Evolutionary conservation across 2,329 filamentous ascomycete genomes (phyloP).

Genomic region (Aquanectria penicillioides): DNA sequence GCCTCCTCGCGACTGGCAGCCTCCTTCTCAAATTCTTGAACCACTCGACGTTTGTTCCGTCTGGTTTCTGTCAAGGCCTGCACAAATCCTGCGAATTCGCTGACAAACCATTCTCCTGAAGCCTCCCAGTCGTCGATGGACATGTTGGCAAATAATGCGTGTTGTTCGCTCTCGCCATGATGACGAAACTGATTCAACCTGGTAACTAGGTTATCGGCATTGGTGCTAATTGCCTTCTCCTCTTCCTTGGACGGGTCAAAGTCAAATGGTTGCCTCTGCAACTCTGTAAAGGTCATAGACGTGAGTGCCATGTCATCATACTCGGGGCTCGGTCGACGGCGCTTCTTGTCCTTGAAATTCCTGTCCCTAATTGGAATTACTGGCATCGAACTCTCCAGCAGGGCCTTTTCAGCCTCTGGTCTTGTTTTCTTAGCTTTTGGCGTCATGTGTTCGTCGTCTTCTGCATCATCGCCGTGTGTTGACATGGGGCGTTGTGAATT

Average conservation of each 20-base stretch:
- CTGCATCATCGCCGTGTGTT: slow-evolving; percentile 38
- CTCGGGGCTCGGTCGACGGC: slow-evolving; percentile 58
- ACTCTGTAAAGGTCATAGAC: slow-evolving; percentile 62
- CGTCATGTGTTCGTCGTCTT: slow-evolving; percentile 35
- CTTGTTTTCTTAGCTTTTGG: slow-evolving; percentile 37
- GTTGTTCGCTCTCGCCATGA: slow-evolving; percentile 57
- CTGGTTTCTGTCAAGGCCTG: slow-evolving; percentile 59
- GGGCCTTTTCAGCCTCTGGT: slow-evolving; percentile 28
- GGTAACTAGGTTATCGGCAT: slow-evolving; percentile 55
- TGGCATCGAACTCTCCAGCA: slow-evolving; percentile 38
- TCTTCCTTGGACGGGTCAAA: slow-evolving; percentile 61
- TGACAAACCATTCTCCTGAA: slow-evolving; percentile 69
- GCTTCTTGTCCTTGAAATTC: slow-evolving; percentile 47
- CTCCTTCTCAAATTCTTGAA: slow-evolving; percentile 64
- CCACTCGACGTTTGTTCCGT: slow-evolving; percentile 58
- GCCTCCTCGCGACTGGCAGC: slow-evolving; percentile 64
- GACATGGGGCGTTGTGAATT: slow-evolving; percentile 27
- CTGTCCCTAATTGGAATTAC: slow-evolving; percentile 27
- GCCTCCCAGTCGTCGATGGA: slow-evolving; percentile 67
- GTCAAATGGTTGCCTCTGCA: slow-evolving; percentile 65
- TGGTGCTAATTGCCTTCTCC: slow-evolving; percentile 47
- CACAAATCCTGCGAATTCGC: slow-evolving; percentile 62
- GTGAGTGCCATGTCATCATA: slow-evolving; percentile 67
- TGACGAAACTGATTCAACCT: slow-evolving; percentile 62
- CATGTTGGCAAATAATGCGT: slow-evolving; percentile 63